Percentiles rank a stretch among this genome's conserved stretches.
Evolutionary conservation across 331 rosid genomes (phyloP).

Genomic region (Rosa hybrid): DNA sequence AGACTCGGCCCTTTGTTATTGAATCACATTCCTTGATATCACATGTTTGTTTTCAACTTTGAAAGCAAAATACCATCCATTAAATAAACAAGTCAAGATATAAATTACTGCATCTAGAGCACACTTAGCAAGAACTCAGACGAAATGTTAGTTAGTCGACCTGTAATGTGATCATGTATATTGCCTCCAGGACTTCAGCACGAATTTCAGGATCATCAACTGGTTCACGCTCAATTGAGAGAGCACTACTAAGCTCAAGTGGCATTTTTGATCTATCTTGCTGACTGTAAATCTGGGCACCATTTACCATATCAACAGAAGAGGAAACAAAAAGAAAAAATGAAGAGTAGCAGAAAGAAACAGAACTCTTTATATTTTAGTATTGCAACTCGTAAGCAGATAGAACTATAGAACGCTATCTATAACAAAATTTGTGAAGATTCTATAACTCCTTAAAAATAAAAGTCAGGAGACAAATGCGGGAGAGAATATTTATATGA

Average conservation of each 20-base stretch:
- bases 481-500: too few relatives aligned
- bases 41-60: background rate
- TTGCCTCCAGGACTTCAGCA: conserved; percentile 78
- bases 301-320: conserved; percentile 23
- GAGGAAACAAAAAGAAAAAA: background rate
- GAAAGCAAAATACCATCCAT: background rate
- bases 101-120: too few relatives aligned
- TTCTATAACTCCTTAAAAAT: background rate
- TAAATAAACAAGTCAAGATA: background rate
- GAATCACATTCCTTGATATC: background rate
- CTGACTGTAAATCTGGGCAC: conserved; percentile 63
- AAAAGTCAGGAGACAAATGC: background rate
- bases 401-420: background rate
- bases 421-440: background rate
- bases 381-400: background rate
- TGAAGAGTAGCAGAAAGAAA: background rate
- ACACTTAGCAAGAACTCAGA: too few relatives aligned
- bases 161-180: conserved; percentile 82
- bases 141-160: conserved; percentile 34
- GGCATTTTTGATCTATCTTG: conserved; percentile 89
- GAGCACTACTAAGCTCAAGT: conserved; percentile 83
- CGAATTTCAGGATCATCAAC: conserved; percentile 80
- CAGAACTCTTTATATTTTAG: background rate
- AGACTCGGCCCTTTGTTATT: background rate
- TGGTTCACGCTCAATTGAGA: conserved; percentile 86